Conservation (phyloP, 1,284 basidiomycete genomes). For the Schizophyllum amplum region DNA sequence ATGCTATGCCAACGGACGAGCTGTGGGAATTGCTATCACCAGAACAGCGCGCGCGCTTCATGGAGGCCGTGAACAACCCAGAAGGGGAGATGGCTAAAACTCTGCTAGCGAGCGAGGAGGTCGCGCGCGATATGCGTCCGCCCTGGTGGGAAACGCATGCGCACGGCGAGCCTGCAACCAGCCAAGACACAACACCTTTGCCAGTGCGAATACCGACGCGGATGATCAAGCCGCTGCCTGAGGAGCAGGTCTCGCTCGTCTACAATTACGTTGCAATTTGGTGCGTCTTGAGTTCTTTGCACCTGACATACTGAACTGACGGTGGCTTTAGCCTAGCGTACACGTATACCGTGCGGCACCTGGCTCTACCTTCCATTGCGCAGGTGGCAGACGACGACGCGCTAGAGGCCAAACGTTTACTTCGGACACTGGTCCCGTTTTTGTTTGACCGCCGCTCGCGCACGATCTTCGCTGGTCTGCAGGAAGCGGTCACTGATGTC, state of each 20-base stretch:
- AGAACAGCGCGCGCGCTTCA: conserved; percentile 51
- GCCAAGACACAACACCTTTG: conserved; percentile 28
- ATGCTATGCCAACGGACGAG: conserved; percentile 44
- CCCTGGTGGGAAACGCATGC: conserved; percentile 57
- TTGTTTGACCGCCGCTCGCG: conserved; percentile 23
- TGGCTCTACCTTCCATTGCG: conserved; percentile 50
- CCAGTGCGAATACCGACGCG: conserved; percentile 40
- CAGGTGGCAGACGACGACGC: conserved; percentile 31
- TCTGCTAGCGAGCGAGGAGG: conserved; percentile 50
- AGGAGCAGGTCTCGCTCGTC: conserved; percentile 35
- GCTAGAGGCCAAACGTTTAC: conserved; percentile 34
- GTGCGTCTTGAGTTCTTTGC: conserved; percentile 31
- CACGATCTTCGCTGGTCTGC: conserved; percentile 7
- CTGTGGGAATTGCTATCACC: conserved; percentile 58
- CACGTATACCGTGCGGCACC: conserved; percentile 49
- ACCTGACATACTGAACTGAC: not conserved
- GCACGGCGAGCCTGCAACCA: conserved; percentile 4
- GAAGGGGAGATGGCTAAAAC: conserved; percentile 45
- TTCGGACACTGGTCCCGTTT: conserved; percentile 54
- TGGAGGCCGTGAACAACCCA: conserved; percentile 49
- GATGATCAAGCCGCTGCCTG: conserved; percentile 32
- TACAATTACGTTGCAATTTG: conserved; percentile 61
- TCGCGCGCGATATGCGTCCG: conserved; percentile 34
- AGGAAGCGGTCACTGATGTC: conserved; percentile 11
- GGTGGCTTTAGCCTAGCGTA: conserved; percentile 48